A percentile compares a stretch with the other conserved stretches of the same genome.
Evolutionary conservation across 768 basidiomycete species (phyloP).

Genomic region (Collybia mongolica): DNA sequence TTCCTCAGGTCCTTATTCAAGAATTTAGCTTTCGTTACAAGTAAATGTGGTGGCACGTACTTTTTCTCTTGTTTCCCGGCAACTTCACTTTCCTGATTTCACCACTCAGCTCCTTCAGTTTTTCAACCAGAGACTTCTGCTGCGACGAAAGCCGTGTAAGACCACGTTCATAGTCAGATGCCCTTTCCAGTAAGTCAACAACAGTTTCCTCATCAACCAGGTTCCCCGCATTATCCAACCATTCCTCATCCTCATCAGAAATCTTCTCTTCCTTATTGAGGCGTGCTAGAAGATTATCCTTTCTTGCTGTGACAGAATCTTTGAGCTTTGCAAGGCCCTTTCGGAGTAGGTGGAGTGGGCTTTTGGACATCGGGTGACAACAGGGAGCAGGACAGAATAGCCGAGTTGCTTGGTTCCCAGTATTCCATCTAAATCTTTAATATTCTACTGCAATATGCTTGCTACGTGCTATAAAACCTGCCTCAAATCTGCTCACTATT

Average conservation of each 20-base stretch:
- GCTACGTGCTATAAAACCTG: too few species aligned
- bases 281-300: constrained; percentile 5
- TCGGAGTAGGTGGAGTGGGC: constrained; percentile 15
- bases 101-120: too few species aligned
- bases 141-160: constrained; percentile 3
- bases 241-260: constrained; percentile 15
- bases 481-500: too few species aligned
- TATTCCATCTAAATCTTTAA: too few species aligned
- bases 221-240: constrained; percentile 20
- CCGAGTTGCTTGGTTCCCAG: too few species aligned
- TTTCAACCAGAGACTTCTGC: background rate
- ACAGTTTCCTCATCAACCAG: constrained; percentile 19
- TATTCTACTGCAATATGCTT: too few species aligned
- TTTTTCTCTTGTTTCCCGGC: too few species aligned
- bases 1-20: too few species aligned
- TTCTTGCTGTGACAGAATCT: constrained; percentile 6
- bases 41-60: too few species aligned
- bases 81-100: too few species aligned
- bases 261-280: constrained; percentile 8
- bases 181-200: constrained; percentile 15
- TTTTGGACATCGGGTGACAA: constrained; percentile 1
- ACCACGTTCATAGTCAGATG: constrained; percentile 18
- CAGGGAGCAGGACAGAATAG: too few species aligned
- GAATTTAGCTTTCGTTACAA: too few species aligned
- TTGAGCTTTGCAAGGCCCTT: constrained; percentile 12